Conservation (phyloP, 805 yeast genomes). For the Cyberlindnera galapagoensis region DNA sequence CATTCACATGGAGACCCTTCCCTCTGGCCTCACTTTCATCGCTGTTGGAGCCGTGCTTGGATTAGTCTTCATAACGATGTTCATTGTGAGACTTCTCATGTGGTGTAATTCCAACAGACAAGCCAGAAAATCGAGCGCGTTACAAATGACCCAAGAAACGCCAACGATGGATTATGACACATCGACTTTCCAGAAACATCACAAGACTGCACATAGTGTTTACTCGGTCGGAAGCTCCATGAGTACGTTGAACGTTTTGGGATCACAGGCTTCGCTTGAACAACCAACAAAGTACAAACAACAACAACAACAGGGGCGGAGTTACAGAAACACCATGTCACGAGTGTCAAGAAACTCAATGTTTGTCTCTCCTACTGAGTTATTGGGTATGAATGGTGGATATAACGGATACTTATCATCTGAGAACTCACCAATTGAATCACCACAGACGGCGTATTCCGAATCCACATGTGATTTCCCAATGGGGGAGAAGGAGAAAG, state of each 20-base stretch:
- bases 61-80: conserved; percentile 26
- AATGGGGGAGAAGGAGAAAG: not conserved
- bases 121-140: conserved; percentile 17
- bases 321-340: conserved; percentile 20
- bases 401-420: conserved; percentile 6
- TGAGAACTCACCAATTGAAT: conserved; percentile 20
- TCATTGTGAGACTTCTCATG: conserved; percentile 21
- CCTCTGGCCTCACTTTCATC: conserved; percentile 72
- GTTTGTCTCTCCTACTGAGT: conserved; percentile 47
- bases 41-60: conserved; percentile 68
- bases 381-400: conserved; percentile 14
- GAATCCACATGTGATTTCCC: conserved; percentile 3
- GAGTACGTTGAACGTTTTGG: conserved; percentile 24
- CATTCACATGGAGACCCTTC: conserved; percentile 39
- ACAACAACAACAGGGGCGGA: conserved; percentile 17
- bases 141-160: not conserved
- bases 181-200: conserved; percentile 17
- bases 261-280: conserved; percentile 15
- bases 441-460: conserved; percentile 14
- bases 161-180: conserved; percentile 20
- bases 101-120: conserved; percentile 23
- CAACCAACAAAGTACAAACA: conserved; percentile 3
- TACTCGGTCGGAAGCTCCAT: conserved; percentile 25
- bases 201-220: conserved; percentile 21
- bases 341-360: conserved; percentile 34